phyloP scores from a whole-genome alignment of 2,329 filamentous ascomycete species.

The Sporothrix pseudoabietina region DNA sequence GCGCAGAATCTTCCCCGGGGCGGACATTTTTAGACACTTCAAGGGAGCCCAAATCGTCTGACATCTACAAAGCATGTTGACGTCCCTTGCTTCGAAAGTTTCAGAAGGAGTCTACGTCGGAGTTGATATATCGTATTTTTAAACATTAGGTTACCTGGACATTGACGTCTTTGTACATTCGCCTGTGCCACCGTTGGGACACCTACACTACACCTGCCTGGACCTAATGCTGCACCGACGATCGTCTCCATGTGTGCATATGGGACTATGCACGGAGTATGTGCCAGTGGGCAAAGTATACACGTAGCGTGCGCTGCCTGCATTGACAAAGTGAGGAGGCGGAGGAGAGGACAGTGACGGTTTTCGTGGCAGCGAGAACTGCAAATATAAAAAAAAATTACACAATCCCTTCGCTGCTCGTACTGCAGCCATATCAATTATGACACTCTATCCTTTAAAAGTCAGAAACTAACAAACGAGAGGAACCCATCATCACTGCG shows the following conservation, averaged over 20 bases:
- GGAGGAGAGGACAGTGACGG: not conserved
- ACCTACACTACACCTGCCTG: not conserved
- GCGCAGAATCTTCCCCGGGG: constrained; percentile 14
- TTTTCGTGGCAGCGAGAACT: not conserved
- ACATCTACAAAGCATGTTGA: not conserved
- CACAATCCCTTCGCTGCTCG: not conserved
- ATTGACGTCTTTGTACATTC: not conserved
- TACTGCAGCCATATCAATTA: not conserved
- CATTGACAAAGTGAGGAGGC: not conserved
- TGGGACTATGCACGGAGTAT: not conserved
- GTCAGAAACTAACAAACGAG: too few species aligned
- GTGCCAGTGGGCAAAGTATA: not conserved
- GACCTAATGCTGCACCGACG: not conserved
- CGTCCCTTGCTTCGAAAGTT: constrained; percentile 1
- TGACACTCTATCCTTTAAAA: too few species aligned
- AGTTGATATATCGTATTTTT: constrained; percentile 1
- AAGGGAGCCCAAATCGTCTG: not conserved
- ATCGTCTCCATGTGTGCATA: not conserved
- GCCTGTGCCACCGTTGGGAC: not conserved
- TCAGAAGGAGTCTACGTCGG: not conserved
- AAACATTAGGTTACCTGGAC: not conserved
- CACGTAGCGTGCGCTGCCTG: not conserved
- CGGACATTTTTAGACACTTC: not conserved
- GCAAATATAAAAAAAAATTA: not conserved
- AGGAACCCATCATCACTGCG: not conserved